Conservation (phyloP, 306 rosid genomes). For the Dryas alaskensis region DNA sequence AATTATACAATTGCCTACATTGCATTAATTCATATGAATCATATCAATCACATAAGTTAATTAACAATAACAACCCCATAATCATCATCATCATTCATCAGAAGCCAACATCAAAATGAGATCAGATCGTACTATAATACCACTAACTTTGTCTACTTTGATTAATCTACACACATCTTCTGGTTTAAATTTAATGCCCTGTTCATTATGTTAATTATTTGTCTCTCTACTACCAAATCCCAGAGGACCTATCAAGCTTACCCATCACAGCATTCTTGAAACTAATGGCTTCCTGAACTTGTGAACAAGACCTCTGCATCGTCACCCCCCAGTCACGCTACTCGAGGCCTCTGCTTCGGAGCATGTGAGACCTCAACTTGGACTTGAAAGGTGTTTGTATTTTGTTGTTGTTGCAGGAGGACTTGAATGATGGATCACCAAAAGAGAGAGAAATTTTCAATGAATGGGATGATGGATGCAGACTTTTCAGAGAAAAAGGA, state of each 20-base stretch:
- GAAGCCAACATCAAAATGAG: conserved; percentile 1
- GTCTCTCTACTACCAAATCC: conserved; percentile 23
- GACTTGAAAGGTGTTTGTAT: no score
- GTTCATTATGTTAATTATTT: not conserved
- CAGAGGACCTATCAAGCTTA: conserved; percentile 54
- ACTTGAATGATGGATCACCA: no score
- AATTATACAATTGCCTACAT: not conserved
- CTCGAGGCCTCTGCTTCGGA: not conserved
- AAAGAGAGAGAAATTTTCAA: no score
- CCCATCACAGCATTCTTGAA: conserved; percentile 85
- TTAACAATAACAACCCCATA: not conserved
- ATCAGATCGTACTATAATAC: not conserved
- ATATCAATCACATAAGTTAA: not conserved
- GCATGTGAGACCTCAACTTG: no score
- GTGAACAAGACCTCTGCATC: conserved; percentile 85
- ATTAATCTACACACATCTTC: conserved; percentile 17
- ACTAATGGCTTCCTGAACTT: conserved; percentile 61
- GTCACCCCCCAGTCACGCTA: conserved; percentile 58
- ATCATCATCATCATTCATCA: not conserved
- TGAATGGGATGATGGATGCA: no score
- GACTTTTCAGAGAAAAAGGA: no score
- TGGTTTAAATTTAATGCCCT: not conserved
- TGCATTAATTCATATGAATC: not conserved
- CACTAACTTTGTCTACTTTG: not conserved
- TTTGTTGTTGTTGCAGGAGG: no score